These are phyloP conservation scores for Parietaria judaica DNA, from an alignment of 306 rosid genomes.

Conservation along the genomic window DNA sequence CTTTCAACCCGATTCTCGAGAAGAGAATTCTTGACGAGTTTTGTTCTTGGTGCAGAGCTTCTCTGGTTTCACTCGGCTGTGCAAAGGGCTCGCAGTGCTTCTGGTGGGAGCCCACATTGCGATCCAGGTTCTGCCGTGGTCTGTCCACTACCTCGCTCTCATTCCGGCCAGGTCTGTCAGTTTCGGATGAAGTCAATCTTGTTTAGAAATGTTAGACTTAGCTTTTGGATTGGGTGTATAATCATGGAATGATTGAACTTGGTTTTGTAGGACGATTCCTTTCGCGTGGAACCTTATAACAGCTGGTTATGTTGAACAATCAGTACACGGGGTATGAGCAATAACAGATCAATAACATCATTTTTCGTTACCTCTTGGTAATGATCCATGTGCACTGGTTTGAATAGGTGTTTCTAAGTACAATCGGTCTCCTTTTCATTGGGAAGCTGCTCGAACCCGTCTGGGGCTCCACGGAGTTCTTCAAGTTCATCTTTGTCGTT, in stretches of 20 bases:
- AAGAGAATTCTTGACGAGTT: background rate
- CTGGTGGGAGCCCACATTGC: slow-evolving; percentile 63
- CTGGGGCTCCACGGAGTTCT: slow-evolving; percentile 89
- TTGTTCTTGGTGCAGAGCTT: slow-evolving; percentile 21
- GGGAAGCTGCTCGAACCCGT: slow-evolving; percentile 94
- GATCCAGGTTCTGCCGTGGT: slow-evolving; percentile 53
- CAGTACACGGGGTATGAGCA: slow-evolving; percentile 61
- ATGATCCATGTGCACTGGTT: slow-evolving; percentile 10
- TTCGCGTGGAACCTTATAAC: slow-evolving; percentile 89
- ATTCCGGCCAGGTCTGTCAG: slow-evolving; percentile 67
- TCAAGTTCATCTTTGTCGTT: slow-evolving; percentile 81
- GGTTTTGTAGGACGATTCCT: slow-evolving; percentile 73
- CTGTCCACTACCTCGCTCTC: slow-evolving; percentile 62
- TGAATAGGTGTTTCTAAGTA: slow-evolving; percentile 53
- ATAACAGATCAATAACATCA: slow-evolving; percentile 8
- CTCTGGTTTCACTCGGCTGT: slow-evolving; percentile 65
- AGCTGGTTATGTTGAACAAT: slow-evolving; percentile 72
- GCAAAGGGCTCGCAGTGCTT: slow-evolving; percentile 67
- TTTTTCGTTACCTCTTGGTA: background rate
- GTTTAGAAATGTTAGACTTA: too few species aligned
- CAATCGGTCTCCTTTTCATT: slow-evolving; percentile 61
- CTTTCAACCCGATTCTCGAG: slow-evolving; percentile 13
- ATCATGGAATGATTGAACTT: background rate
- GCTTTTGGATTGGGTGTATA: too few species aligned
- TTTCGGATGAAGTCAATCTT: background rate